Base-by-base conservation (phyloP, 2,329 filamentous ascomycete genomes). In the Colletotrichum cuscutae region DNA sequence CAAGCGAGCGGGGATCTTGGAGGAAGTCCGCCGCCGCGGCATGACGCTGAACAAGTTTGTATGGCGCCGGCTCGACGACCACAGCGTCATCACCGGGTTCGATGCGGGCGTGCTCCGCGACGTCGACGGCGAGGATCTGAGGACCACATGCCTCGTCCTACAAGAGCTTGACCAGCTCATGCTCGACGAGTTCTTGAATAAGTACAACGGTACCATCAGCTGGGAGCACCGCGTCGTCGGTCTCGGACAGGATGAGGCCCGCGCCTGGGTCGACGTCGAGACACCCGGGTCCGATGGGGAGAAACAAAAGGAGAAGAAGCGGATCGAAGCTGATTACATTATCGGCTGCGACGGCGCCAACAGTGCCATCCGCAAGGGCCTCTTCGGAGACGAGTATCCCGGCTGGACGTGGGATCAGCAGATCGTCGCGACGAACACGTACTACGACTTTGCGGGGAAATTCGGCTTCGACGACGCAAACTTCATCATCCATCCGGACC, bases 341-440 rank as follows among this genome's bases (percentile, higher is more conserved):
- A 79, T 89, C 13, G 89, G 89, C 0, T 90, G 88, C 72, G 89
- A 91, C 76, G 89, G 89, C 0, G 87, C 86, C 0, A 85, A 83
- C 37, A 87, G 86, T 66, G 78, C 78, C 53, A 84, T 90, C 5
- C 79, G 89, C 37, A 84, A 82, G 73, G 82, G 82, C 1, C 75
- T 90, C 5, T 90, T 90, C 77, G 88, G 88, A 3, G 80, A 84
- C n/a, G 84, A 87, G 35, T 92, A 88, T 73, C 89, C 89, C 0
- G 90, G 89, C 0, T 88, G 88, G 75, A 92, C 90, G 0, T 88
- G 89, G 84, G 85, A 90, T 65, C 84, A 84, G 71, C 89, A 90
- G 77, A 90, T 92, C 70, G 85, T 92, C 19, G 89, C 90, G 57
- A 91, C 89, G 6, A 91, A 92, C 81, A 88, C 89, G 12, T 91